Base-by-base conservation (phyloP, 1,284 basidiomycete genomes). In the Boletus nobilissimus region DNA sequence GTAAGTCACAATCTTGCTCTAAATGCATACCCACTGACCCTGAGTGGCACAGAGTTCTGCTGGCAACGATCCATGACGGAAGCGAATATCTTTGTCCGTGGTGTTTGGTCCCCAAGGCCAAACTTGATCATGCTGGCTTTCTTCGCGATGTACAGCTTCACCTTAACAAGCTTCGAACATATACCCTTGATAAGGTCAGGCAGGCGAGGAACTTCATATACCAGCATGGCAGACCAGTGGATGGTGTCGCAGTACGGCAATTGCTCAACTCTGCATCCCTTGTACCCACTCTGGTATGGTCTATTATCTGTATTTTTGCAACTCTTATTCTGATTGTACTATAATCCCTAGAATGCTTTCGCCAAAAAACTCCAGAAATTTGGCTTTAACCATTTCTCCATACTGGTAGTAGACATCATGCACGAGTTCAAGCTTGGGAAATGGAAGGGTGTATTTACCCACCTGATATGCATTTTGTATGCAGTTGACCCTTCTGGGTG, bases 341-440 rank as follows among this genome's bases (percentile, higher is more conserved):
- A n/a, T n/a, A n/a, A n/a, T 1, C n/a, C 54, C 16, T 57, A 57
- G 54, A 57, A 57, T 26, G 3, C 54, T 14, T 81, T 81, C 6
- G 48, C 72, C 3, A 38, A 46, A 1, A 38, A 38, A 54, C 76
- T 84, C 4, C 14, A n/a, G 13, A 66, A n/a, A 14, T 78, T 77
- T 8, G 60, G 70, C 6, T 77, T 84, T 13, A 62, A 82, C 39
- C 57, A 72, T 34, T 81, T 79, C 34, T 19, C 18, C 0, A 78
- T 80, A 43, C 72, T 84, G 4, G 74, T 80, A 1, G 73, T 81
- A 1, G 82, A 84, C 62, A 39, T 84, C 2, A 70, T 84, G 73
- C 83, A 84, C 40, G 79, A 84, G n/a, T 79, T 82, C n/a, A 69
- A 84, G 29, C 79, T 84, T 5, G 80, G 83, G 1, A 43, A n/a